These are phyloP conservation scores for Candida xyloterini DNA, from an alignment of 805 yeast genomes.

Conservation along the genomic window DNA sequence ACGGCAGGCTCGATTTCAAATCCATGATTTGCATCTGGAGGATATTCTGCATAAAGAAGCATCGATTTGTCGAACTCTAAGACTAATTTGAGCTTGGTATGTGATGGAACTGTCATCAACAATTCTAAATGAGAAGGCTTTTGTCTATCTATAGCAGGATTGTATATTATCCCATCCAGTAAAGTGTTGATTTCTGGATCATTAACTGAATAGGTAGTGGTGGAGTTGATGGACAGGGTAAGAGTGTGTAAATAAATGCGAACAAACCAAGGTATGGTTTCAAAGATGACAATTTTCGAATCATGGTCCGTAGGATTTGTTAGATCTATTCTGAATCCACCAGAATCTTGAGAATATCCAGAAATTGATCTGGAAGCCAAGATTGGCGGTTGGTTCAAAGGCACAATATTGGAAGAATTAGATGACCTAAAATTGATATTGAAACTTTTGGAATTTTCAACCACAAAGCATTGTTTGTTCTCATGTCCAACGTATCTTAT, in stretches of 20 bases:
- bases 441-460: slow-evolving; percentile 24
- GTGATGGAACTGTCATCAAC: slow-evolving; percentile 59
- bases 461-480: slow-evolving; percentile 22
- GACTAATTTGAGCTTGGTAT: slow-evolving; percentile 55
- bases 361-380: slow-evolving; percentile 80
- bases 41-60: slow-evolving; percentile 83
- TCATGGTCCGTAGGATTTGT: slow-evolving; percentile 56
- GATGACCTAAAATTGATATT: slow-evolving; percentile 43
- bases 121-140: slow-evolving; percentile 85
- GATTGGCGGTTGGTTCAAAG: slow-evolving; percentile 54
- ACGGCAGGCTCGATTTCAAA: slow-evolving; percentile 93
- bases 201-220: slow-evolving; percentile 18
- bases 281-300: slow-evolving; percentile 61
- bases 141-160: slow-evolving; percentile 75
- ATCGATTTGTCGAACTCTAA: slow-evolving; percentile 87
- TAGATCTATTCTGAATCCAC: slow-evolving; percentile 80
- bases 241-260: slow-evolving; percentile 76
- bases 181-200: slow-evolving; percentile 34
- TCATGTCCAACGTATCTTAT: neutral
- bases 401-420: slow-evolving; percentile 43
- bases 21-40: slow-evolving; percentile 99
- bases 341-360: slow-evolving; percentile 87
- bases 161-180: slow-evolving; percentile 55
- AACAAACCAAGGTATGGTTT: slow-evolving; percentile 91
- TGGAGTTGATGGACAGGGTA: slow-evolving; percentile 32